A percentile compares a stretch with the other conserved stretches of the same genome.
Evolutionary conservation across 192 early-diverging fungal species (phyloP).

Genomic region (Podila epicladia): DNA sequence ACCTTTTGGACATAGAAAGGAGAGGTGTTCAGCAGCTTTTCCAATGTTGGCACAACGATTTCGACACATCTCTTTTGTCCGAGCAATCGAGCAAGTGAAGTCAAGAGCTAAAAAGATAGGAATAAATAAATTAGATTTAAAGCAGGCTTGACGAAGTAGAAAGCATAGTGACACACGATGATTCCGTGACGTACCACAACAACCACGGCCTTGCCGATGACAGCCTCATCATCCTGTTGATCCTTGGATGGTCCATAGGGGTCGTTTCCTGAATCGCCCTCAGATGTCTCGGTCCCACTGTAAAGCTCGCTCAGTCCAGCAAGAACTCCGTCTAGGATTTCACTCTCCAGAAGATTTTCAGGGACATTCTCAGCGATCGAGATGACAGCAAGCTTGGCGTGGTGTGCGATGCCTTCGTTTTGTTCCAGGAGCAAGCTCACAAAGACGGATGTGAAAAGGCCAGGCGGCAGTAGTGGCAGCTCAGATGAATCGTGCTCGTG

Average conservation of each 20-base stretch:
- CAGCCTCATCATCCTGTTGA: conserved; percentile 50
- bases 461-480: conserved; percentile 44
- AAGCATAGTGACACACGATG: background rate
- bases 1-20: conserved; percentile 70
- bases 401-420: conserved; percentile 59
- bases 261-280: conserved; percentile 10
- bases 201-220: conserved; percentile 53
- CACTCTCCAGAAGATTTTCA: conserved; percentile 54
- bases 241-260: conserved; percentile 3
- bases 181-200: conserved; percentile 39
- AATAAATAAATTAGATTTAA: background rate
- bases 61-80: conserved; percentile 57
- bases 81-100: conserved; percentile 55
- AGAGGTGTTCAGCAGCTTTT: conserved; percentile 53
- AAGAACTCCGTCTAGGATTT: conserved; percentile 62
- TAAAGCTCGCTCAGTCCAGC: conserved; percentile 55
- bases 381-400: conserved; percentile 56
- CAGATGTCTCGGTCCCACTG: conserved; percentile 10
- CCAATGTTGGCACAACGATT: conserved; percentile 59
- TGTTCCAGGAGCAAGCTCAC: conserved; percentile 65
- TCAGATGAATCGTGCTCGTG: conserved; percentile 1
- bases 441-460: conserved; percentile 55
- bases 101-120: conserved; percentile 51
- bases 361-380: conserved; percentile 54
- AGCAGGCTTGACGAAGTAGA: background rate